Conservation (phyloP, 768 basidiomycete genomes). For the Gymnopilus junonius region DNA sequence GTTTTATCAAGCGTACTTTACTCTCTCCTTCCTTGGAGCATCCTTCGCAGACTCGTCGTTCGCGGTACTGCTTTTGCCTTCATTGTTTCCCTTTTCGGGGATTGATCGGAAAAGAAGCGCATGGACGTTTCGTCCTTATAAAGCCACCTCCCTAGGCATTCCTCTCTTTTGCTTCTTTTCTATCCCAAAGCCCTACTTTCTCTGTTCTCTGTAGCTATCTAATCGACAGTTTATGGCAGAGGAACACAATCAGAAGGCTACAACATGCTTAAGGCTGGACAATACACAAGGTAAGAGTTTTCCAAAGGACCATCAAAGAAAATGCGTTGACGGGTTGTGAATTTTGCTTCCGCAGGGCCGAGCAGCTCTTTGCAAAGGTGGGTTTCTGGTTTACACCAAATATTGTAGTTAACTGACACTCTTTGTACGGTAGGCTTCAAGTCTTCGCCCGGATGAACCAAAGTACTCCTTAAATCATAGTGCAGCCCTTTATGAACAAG, state of each 20-base stretch:
- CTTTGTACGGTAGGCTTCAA: neutral
- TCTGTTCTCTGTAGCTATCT: neutral
- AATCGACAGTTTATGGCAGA: too few species aligned
- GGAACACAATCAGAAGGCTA: neutral
- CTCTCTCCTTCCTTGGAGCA: too few species aligned
- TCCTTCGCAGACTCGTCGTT: too few species aligned
- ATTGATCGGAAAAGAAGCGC: neutral
- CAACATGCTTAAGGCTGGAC: constrained; percentile 4
- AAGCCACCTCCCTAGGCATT: neutral
- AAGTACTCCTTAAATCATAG: constrained; percentile 10
- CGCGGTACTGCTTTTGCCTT: too few species aligned
- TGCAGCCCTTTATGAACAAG: constrained; percentile 8
- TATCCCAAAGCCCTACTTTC: neutral
- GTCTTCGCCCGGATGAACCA: neutral
- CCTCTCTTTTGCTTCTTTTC: neutral
- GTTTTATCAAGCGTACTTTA: too few species aligned
- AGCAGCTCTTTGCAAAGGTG: neutral
- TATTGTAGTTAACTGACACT: neutral
- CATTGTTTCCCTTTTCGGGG: neutral
- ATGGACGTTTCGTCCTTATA: neutral
- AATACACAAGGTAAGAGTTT: constrained; percentile 3
- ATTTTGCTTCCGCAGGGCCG: neutral
- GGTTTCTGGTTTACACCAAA: neutral
- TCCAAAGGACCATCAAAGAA: neutral
- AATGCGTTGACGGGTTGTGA: neutral